Conservation (phyloP, 1,284 basidiomycete species). For the Entoloma clypeatum region DNA sequence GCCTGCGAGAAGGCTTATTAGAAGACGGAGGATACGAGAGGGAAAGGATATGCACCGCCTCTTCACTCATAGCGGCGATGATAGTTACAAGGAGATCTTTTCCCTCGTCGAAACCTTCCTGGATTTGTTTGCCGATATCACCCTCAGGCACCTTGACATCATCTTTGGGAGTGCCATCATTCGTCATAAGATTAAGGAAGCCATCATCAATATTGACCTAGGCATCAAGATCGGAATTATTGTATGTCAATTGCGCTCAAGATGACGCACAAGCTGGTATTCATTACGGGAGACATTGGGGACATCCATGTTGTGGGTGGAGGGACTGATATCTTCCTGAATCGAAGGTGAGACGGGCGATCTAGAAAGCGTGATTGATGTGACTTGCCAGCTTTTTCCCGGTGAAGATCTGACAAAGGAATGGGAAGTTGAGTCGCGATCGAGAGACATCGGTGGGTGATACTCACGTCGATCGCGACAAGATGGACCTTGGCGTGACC, state of each 20-base stretch:
- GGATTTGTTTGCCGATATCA: constrained; percentile 78
- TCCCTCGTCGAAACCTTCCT: constrained; percentile 75
- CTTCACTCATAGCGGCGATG: constrained; percentile 88
- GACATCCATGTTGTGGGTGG: constrained; percentile 99
- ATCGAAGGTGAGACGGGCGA: constrained; percentile 13
- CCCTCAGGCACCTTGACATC: constrained; percentile 93
- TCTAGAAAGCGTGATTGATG: constrained; percentile 4
- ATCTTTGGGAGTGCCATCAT: constrained; percentile 86
- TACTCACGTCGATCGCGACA: constrained; percentile 89
- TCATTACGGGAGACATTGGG: constrained; percentile 91
- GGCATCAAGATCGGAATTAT: constrained; percentile 12
- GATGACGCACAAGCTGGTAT: constrained; percentile 79
- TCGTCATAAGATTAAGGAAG: constrained; percentile 93
- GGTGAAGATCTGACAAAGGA: constrained; percentile 78
- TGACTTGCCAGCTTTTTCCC: constrained; percentile 80
- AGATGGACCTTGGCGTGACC: constrained; percentile 99
- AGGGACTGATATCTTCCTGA: constrained; percentile 97
- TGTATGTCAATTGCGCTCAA: constrained; percentile 2
- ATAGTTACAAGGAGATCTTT: constrained; percentile 91
- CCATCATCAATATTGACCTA: constrained; percentile 85
- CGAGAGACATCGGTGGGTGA: constrained; percentile 4
- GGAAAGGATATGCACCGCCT: constrained; percentile 53
- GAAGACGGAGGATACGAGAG: constrained; percentile 6
- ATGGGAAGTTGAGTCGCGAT: constrained; percentile 7
- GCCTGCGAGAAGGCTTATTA: constrained; percentile 42